Conservation (phyloP, 208 protist species). For the Novymonas esmeraldas region DNA sequence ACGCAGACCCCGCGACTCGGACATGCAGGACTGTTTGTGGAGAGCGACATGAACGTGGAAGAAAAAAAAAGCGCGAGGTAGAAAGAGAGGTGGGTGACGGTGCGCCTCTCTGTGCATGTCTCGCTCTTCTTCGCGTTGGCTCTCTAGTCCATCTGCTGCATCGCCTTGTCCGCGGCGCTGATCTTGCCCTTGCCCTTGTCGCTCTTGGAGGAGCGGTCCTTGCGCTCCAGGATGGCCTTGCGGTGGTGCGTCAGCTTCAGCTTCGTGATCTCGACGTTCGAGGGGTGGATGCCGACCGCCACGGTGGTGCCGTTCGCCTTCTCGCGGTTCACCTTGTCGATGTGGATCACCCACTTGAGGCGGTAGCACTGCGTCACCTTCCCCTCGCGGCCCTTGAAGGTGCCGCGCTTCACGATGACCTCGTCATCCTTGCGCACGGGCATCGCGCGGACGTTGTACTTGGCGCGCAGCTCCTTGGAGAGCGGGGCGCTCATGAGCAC, state of each 20-base stretch:
- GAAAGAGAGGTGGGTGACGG: neutral
- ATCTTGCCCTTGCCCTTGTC: slow-evolving; percentile 94
- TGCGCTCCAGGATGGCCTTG: slow-evolving; percentile 96
- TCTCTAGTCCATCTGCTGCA: slow-evolving; percentile 93
- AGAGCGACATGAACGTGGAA: too few species aligned
- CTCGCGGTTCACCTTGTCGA: slow-evolving; percentile 98
- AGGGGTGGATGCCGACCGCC: slow-evolving; percentile 97
- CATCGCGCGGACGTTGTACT: slow-evolving; percentile 98
- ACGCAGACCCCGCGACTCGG: too few species aligned
- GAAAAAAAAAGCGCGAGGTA: too few species aligned
- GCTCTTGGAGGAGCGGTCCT: slow-evolving; percentile 87
- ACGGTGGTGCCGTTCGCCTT: slow-evolving; percentile 96
- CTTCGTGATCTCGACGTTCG: slow-evolving; percentile 99
- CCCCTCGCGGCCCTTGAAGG: slow-evolving; percentile 96
- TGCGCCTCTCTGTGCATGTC: neutral
- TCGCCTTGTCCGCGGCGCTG: slow-evolving; percentile 90
- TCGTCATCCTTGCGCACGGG: slow-evolving; percentile 99
- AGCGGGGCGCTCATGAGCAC: slow-evolving; percentile 98
- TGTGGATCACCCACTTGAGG: slow-evolving; percentile 99
- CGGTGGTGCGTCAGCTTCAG: slow-evolving; percentile 99
- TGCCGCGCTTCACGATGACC: slow-evolving; percentile 96
- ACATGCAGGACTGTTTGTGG: too few species aligned
- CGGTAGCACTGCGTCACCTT: slow-evolving; percentile 98
- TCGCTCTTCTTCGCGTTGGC: neutral
- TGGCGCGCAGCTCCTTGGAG: slow-evolving; percentile 98